Evolutionary conservation across 2,329 filamentous ascomycete species (phyloP).

Genomic region (Claviceps digitariae): DNA sequence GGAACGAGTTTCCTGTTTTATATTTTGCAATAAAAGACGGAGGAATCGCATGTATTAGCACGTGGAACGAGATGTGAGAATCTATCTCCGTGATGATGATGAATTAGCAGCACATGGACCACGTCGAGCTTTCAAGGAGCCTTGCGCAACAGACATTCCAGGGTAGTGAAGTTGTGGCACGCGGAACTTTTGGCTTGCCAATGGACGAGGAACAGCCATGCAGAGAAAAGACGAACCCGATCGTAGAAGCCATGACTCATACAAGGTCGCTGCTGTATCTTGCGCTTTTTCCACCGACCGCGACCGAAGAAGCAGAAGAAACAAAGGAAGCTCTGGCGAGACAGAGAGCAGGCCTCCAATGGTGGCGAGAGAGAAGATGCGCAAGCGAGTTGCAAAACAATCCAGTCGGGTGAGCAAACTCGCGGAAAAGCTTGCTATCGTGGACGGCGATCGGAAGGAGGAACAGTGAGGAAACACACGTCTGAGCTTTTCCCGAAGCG

Average conservation of each 20-base stretch:
- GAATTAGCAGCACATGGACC: neutral
- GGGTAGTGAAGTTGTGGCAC: neutral
- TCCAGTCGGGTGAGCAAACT: neutral
- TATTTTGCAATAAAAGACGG: too few relatives aligned
- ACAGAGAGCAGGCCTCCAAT: neutral
- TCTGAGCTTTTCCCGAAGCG: neutral
- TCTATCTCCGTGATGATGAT: neutral
- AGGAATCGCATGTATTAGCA: neutral
- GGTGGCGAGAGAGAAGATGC: neutral
- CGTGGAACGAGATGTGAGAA: neutral
- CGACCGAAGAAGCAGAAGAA: neutral
- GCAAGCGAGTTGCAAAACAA: neutral
- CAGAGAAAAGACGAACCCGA: neutral
- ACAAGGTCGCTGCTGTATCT: neutral
- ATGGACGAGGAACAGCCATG: neutral
- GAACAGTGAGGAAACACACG: neutral
- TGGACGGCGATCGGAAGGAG: neutral
- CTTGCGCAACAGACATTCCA: neutral
- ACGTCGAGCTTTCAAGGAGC: neutral
- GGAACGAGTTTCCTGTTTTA: slow-evolving; percentile 45
- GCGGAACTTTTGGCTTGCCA: neutral
- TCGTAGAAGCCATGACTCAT: neutral
- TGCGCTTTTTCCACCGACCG: neutral
- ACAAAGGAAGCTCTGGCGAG: neutral
- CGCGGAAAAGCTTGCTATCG: neutral